Conservation (phyloP, 1,139 yeast genomes). For the Hanseniaspora gamundiae region DNA sequence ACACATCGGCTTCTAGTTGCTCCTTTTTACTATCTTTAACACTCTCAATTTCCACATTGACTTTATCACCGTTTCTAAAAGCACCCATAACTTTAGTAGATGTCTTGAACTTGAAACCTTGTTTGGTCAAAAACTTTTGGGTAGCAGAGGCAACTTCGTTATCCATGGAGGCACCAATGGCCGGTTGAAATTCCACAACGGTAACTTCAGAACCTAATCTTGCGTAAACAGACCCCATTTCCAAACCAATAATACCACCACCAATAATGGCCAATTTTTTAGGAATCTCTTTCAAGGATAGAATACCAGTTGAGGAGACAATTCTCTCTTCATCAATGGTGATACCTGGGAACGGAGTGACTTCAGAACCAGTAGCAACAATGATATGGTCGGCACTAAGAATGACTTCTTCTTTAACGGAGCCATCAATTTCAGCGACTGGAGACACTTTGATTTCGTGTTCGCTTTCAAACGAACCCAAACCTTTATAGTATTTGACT, state of each 20-base stretch:
- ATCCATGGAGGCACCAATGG: constrained; percentile 97
- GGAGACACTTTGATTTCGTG: constrained; percentile 71
- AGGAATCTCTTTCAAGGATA: constrained; percentile 77
- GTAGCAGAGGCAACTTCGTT: constrained; percentile 83
- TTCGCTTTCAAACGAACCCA: constrained; percentile 79
- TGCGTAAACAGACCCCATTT: constrained; percentile 97
- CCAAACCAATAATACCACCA: constrained; percentile 98
- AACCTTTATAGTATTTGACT: constrained; percentile 88
- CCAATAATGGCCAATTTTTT: constrained; percentile 89
- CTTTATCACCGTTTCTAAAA: constrained; percentile 76
- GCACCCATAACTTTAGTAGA: constrained; percentile 88
- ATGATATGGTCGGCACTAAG: constrained; percentile 78
- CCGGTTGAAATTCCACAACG: constrained; percentile 76
- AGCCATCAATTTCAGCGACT: constrained; percentile 69
- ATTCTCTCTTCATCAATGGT: constrained; percentile 94
- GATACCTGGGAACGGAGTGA: constrained; percentile 98
- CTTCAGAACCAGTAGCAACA: constrained; percentile 97
- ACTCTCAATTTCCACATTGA: constrained; percentile 79
- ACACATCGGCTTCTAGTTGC: constrained; percentile 76
- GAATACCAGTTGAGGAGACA: constrained; percentile 90
- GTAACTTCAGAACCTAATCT: constrained; percentile 95
- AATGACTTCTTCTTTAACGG: constrained; percentile 31
- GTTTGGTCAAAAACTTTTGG: constrained; percentile 84
- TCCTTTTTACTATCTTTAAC: constrained; percentile 78
- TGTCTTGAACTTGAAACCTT: constrained; percentile 86